Percentiles rank a stretch among this genome's conserved stretches.
phyloP scores from a whole-genome alignment of 345 rosid species.

The Gossypium australe region DNA sequence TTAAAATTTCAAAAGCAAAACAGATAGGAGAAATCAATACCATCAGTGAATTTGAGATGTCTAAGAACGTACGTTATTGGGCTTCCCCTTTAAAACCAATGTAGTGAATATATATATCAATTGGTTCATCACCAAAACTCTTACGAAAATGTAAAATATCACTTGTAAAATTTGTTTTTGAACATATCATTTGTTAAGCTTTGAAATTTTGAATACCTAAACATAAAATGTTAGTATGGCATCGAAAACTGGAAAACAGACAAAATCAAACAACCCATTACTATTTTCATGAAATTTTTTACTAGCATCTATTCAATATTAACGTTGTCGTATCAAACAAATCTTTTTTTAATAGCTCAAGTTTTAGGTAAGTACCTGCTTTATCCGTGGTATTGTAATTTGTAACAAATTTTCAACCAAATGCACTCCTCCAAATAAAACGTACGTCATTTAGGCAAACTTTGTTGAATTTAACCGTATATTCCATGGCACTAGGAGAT shows the following conservation, averaged over 20 bases:
- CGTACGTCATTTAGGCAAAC: background rate
- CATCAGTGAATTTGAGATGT: conserved; percentile 10
- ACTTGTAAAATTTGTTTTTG: background rate
- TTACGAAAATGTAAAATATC: conserved; percentile 53
- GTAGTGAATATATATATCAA: conserved; percentile 48
- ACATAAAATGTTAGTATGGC: background rate
- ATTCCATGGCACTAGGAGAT: background rate
- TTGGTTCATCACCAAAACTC: conserved; percentile 74
- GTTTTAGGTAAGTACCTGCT: conserved; percentile 28
- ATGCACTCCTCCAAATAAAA: conserved; percentile 64
- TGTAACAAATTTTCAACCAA: conserved; percentile 69
- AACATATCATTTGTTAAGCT: conserved; percentile 74
- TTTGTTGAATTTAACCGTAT: background rate
- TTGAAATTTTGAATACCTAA: conserved; percentile 83
- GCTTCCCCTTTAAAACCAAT: conserved; percentile 96
- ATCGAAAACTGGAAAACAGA: conserved; percentile 1
- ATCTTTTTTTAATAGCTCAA: background rate
- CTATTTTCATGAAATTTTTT: background rate
- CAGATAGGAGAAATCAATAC: background rate
- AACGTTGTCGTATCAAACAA: background rate
- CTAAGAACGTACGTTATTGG: conserved; percentile 55
- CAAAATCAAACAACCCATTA: background rate
- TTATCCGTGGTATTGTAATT: conserved; percentile 74
- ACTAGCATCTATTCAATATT: conserved; percentile 8
- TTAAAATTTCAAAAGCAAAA: background rate